Conservation (phyloP, 2,329 filamentous ascomycete species). For the Fusarium verrucosum region DNA sequence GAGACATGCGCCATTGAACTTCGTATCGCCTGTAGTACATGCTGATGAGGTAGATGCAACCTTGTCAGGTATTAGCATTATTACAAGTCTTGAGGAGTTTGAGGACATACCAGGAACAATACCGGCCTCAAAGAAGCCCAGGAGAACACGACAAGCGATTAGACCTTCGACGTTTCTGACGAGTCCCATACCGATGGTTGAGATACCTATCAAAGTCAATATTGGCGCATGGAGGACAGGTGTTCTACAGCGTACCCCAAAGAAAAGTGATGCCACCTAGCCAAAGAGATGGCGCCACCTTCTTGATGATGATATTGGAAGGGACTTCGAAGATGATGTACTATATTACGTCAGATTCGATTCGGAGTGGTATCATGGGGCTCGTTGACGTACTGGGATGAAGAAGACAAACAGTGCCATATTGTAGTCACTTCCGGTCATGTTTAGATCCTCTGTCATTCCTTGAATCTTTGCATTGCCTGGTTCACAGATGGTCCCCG, state of each 20-base stretch:
- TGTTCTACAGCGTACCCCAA: constrained; percentile 1
- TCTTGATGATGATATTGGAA: constrained; percentile 20
- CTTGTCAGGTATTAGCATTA: not conserved
- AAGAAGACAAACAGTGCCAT: constrained; percentile 46
- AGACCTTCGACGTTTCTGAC: not conserved
- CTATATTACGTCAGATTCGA: not conserved
- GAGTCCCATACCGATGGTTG: not conserved
- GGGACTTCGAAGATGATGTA: constrained; percentile 28
- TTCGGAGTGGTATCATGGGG: fast-evolving
- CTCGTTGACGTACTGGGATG: not conserved
- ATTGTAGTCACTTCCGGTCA: constrained; percentile 65
- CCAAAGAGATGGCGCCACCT: constrained; percentile 5
- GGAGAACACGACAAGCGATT: not conserved
- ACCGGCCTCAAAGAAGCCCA: constrained; percentile 3
- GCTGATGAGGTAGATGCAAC: constrained; percentile 5
- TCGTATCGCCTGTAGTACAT: constrained; percentile 17
- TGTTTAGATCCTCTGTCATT: constrained; percentile 37
- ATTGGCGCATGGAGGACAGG: too few relatives aligned
- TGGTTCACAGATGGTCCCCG: fast-evolving
- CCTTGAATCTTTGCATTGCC: constrained; percentile 42
- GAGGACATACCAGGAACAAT: not conserved
- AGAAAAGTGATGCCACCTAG: not conserved
- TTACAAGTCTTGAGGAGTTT: not conserved
- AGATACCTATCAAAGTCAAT: too few relatives aligned
- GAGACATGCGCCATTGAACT: constrained; percentile 10